These are phyloP conservation scores for Forsythia viridissima DNA, from an alignment of 257 asterid genomes.

Conservation along the genomic window DNA sequence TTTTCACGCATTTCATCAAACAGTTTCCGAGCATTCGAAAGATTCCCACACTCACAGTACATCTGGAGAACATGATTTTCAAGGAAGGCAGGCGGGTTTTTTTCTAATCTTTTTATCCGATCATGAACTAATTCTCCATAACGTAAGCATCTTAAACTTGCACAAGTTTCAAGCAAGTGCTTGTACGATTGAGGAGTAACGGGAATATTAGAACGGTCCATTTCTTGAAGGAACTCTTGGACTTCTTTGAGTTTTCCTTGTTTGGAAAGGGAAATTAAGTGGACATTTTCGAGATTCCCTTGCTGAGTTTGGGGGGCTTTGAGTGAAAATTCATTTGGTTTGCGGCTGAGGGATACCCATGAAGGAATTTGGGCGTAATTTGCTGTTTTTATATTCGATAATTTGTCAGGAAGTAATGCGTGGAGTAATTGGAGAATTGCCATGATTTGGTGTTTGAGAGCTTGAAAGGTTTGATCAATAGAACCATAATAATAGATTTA, in stretches of 20 bases:
- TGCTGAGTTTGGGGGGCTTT: conserved; percentile 17
- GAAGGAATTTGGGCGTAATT: conserved; percentile 44
- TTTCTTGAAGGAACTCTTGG: conserved; percentile 41
- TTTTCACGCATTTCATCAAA: conserved; percentile 50
- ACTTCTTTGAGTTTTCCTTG: conserved; percentile 58
- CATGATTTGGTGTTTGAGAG: conserved; percentile 12
- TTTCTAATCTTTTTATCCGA: conserved; percentile 8
- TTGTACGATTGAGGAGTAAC: conserved; percentile 45
- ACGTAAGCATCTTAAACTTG: conserved; percentile 34
- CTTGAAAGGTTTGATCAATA: not conserved
- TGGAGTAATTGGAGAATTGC: conserved; percentile 17
- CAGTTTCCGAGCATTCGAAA: conserved; percentile 40
- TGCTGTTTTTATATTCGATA: conserved; percentile 29
- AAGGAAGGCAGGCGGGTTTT: conserved; percentile 35
- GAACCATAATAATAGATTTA: not conserved
- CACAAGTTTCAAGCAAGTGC: conserved; percentile 45
- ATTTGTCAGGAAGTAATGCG: conserved; percentile 26
- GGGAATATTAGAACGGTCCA: conserved; percentile 40
- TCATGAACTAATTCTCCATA: conserved; percentile 42
- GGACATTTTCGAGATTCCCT: conserved; percentile 49
- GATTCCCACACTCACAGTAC: conserved; percentile 47
- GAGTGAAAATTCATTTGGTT: conserved; percentile 26
- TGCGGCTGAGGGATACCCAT: conserved; percentile 39
- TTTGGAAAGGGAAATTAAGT: conserved; percentile 45
- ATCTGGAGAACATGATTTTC: conserved; percentile 28